Percentiles rank a stretch among this genome's conserved stretches.
Evolutionary conservation across 2,329 filamentous ascomycete species (phyloP).

Genomic region (Beauveria pseudobassiana): DNA sequence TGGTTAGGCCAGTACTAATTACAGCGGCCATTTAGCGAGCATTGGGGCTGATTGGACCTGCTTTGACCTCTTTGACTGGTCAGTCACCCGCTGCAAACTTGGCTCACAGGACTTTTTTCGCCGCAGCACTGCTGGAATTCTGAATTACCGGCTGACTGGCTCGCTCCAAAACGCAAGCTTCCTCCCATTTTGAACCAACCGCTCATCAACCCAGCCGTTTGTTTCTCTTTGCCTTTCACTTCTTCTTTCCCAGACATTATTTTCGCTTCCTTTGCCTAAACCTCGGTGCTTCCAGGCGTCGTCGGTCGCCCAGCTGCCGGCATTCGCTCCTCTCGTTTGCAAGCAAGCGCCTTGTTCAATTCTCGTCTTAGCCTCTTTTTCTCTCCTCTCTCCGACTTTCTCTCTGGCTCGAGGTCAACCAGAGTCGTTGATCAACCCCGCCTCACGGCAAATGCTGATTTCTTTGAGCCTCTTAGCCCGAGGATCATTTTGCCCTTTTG

Average conservation of each 20-base stretch:
- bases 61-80: background rate
- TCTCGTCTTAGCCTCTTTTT: background rate
- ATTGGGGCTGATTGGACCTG: background rate
- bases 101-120: background rate
- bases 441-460: conserved; percentile 6
- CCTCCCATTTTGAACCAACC: background rate
- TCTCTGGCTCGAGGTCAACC: background rate
- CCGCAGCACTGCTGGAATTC: background rate
- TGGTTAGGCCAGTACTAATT: background rate
- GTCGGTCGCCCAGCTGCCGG: background rate
- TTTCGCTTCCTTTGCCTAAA: background rate
- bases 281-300: background rate
- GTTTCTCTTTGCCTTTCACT: background rate
- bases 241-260: background rate
- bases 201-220: background rate
- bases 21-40: background rate
- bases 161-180: background rate
- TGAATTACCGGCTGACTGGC: background rate
- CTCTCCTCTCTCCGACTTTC: background rate
- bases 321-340: background rate
- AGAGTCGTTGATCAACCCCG: conserved; percentile 8
- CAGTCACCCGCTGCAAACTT: background rate
- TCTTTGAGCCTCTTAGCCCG: background rate
- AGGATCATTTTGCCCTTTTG: background rate
- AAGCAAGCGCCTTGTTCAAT: background rate